phyloP scores from a whole-genome alignment of 2,329 filamentous ascomycete species.

The Ascochyta clinopodiicola region DNA sequence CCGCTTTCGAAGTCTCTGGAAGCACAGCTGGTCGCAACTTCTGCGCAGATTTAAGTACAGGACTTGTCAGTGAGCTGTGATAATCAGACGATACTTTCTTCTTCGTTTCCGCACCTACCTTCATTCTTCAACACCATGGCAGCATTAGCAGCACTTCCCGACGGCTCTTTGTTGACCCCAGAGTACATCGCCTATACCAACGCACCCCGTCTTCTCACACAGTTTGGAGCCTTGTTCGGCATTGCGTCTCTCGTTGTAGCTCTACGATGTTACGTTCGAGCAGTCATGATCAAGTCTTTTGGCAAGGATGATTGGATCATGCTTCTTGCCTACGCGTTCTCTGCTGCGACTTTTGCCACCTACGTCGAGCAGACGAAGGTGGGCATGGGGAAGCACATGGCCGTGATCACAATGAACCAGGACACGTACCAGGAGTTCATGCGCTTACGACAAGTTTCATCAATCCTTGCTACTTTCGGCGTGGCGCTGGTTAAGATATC shows the following conservation, averaged over 20 bases:
- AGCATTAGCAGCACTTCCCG: neutral
- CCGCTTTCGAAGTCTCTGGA: constrained; percentile 1
- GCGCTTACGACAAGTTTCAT: constrained; percentile 54
- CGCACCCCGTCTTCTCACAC: constrained; percentile 49
- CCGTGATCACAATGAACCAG: constrained; percentile 42
- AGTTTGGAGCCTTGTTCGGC: constrained; percentile 49
- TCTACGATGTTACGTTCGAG: constrained; percentile 56
- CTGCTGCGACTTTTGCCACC: constrained; percentile 39
- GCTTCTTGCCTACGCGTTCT: constrained; percentile 38
- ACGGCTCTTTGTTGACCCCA: constrained; percentile 23
- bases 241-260: constrained; percentile 49
- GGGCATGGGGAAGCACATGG: constrained; percentile 57
- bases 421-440: constrained; percentile 46
- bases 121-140: neutral
- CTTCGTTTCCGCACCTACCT: neutral
- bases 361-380: constrained; percentile 55
- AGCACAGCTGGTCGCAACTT: neutral
- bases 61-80: neutral
- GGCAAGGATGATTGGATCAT: constrained; percentile 60
- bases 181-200: constrained; percentile 48
- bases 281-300: constrained; percentile 55
- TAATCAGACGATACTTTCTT: constrained; percentile 1
- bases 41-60: constrained; percentile 2
- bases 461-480: constrained; percentile 55
- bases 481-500: constrained; percentile 59